Evolutionary conservation across 768 basidiomycete species (phyloP).

Genomic region (Podaxis pistillaris): DNA sequence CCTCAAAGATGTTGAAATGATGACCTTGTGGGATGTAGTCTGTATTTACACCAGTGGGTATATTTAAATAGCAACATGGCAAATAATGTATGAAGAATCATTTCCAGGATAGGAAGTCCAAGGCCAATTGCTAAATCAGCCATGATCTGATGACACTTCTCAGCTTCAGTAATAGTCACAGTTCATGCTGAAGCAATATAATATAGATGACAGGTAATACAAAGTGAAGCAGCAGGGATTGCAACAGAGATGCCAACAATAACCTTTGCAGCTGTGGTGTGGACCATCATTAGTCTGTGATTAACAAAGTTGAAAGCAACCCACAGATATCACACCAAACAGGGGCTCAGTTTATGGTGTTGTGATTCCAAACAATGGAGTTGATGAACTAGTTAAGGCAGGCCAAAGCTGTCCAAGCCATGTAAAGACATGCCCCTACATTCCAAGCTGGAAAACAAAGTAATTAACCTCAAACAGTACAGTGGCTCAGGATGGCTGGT

Average conservation of each 20-base stretch:
- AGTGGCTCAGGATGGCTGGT: neutral
- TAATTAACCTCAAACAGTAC: conserved; percentile 16
- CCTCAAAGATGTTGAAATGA: conserved; percentile 58
- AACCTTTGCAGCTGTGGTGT: conserved; percentile 40
- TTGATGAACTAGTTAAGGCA: conserved; percentile 66
- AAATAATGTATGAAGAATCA: conserved; percentile 39
- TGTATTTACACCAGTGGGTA: conserved; percentile 21
- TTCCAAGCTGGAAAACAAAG: conserved; percentile 38
- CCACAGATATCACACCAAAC: conserved; percentile 66
- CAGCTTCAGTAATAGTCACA: conserved; percentile 47
- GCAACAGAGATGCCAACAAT: conserved; percentile 43
- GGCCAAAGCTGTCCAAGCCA: conserved; percentile 60
- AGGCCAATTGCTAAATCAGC: conserved; percentile 52
- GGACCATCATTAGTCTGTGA: neutral
- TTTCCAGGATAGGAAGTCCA: conserved; percentile 47
- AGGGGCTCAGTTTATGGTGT: conserved; percentile 51
- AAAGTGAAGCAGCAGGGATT: conserved; percentile 52
- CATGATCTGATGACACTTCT: conserved; percentile 50
- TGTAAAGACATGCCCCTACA: conserved; percentile 70
- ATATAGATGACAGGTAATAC: conserved; percentile 64
- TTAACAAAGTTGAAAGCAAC: conserved; percentile 14
- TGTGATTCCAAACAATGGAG: conserved; percentile 66
- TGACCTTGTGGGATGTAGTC: conserved; percentile 56
- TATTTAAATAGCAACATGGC: neutral
- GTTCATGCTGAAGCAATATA: conserved; percentile 50